Evolutionary conservation across 805 yeast genomes (phyloP).

Genomic region (Nakazawaea holstii): DNA sequence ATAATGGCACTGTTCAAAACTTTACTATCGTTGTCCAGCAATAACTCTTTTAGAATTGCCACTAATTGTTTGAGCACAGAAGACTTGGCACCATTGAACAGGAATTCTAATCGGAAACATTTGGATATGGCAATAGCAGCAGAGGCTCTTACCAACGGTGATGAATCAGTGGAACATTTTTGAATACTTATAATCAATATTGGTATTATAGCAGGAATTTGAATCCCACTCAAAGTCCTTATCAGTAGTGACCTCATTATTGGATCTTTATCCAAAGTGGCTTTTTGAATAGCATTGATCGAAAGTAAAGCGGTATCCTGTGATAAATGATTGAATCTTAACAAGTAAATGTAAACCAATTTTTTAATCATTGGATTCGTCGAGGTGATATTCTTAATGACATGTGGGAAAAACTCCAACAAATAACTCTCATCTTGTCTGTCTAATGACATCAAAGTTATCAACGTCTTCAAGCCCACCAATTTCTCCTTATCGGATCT

Average conservation of each 20-base stretch:
- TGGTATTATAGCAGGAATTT: constrained; percentile 75
- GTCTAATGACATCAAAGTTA: constrained; percentile 36
- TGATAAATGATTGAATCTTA: constrained; percentile 73
- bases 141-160: constrained; percentile 74
- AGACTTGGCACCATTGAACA: constrained; percentile 4
- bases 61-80: constrained; percentile 34
- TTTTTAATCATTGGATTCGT: constrained; percentile 58
- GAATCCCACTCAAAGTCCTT: constrained; percentile 76
- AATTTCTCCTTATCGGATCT: constrained; percentile 59
- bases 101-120: constrained; percentile 31
- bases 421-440: constrained; percentile 30
- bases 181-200: constrained; percentile 70
- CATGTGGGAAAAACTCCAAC: constrained; percentile 66
- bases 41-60: constrained; percentile 42
- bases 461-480: constrained; percentile 54
- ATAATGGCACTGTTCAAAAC: constrained; percentile 71
- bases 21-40: constrained; percentile 58
- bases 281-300: constrained; percentile 87
- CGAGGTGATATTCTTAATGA: constrained; percentile 81
- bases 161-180: constrained; percentile 61
- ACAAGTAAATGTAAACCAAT: constrained; percentile 70
- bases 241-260: constrained; percentile 67
- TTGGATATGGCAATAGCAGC: constrained; percentile 74
- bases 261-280: constrained; percentile 66
- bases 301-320: constrained; percentile 89